Conservation (phyloP, 2,329 filamentous ascomycete species). For the Allantophomopsis lycopodina region DNA sequence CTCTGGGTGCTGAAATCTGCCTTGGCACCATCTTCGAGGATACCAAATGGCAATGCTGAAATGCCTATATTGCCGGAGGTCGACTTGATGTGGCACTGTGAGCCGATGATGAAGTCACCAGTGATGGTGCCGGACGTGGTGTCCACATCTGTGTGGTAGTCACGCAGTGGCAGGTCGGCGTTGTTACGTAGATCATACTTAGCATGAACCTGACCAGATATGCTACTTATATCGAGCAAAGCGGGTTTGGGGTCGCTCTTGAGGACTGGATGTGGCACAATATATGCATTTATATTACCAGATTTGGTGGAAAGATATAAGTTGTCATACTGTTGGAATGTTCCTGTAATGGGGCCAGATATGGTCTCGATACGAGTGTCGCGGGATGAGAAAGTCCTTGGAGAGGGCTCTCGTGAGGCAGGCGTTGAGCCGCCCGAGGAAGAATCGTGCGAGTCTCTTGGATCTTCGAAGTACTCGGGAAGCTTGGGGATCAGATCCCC, state of each 20-base stretch:
- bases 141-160: constrained; percentile 14
- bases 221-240: constrained; percentile 10
- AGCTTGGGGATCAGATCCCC: no score
- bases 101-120: constrained; percentile 14
- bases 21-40: constrained; percentile 1
- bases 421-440: no score
- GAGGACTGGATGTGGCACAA: constrained; percentile 9
- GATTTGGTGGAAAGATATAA: constrained; percentile 11
- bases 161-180: constrained; percentile 10
- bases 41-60: constrained; percentile 6
- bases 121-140: constrained; percentile 11
- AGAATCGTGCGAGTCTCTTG: no score
- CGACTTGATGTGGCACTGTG: constrained; percentile 8
- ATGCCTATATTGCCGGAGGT: constrained; percentile 10
- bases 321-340: constrained; percentile 14
- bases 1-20: not conserved
- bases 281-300: constrained; percentile 8
- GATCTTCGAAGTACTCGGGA: no score
- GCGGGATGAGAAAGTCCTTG: constrained; percentile 9
- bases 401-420: not conserved
- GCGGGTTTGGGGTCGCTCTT: constrained; percentile 11
- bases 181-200: constrained; percentile 8
- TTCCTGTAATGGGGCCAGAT: constrained; percentile 13
- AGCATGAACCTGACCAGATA: constrained; percentile 11
- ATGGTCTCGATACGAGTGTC: constrained; percentile 12